These are phyloP conservation scores for Cordyceps sp. DNA, from an alignment of 2,329 filamentous ascomycete species.

Conservation along the genomic window DNA sequence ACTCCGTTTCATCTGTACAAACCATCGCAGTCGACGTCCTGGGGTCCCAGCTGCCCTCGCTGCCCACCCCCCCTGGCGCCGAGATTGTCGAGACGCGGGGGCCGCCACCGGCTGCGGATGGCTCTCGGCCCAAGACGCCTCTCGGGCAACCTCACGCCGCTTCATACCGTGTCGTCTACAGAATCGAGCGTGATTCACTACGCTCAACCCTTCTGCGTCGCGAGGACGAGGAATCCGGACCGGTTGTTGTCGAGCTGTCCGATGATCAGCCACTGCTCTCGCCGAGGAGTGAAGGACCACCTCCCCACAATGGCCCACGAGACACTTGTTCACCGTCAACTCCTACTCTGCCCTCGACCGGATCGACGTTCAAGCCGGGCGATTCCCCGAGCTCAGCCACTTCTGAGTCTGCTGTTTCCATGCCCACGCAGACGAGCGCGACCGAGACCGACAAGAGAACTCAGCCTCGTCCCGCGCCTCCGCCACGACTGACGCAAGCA, in stretches of 20 bases:
- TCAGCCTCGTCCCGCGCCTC: neutral
- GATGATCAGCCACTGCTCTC: slow-evolving; percentile 5
- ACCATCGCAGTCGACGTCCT: slow-evolving; percentile 48
- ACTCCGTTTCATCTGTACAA: slow-evolving; percentile 41
- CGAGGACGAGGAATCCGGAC: slow-evolving; percentile 12
- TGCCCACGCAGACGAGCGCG: neutral
- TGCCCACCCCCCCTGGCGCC: slow-evolving; percentile 39
- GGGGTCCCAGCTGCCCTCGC: slow-evolving; percentile 29
- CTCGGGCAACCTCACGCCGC: slow-evolving; percentile 9
- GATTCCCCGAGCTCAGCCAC: too few relatives aligned
- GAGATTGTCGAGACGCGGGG: slow-evolving; percentile 36
- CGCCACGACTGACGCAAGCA: neutral
- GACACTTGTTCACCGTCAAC: too few relatives aligned
- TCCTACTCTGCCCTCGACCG: too few relatives aligned
- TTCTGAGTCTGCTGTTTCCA: too few relatives aligned
- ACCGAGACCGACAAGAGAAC: slow-evolving; percentile 7
- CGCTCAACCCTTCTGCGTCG: slow-evolving; percentile 22
- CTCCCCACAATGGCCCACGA: too few relatives aligned
- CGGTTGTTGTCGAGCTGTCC: slow-evolving; percentile 11
- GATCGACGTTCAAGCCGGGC: too few relatives aligned
- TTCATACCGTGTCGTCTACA: slow-evolving; percentile 42
- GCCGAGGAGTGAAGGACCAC: neutral
- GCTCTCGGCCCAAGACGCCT: slow-evolving; percentile 2
- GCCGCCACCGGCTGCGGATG: slow-evolving; percentile 4
- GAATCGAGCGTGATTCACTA: slow-evolving; percentile 35